phyloP scores from a whole-genome alignment of 139 green algal genomes.

The Chlorella sp. region DNA sequence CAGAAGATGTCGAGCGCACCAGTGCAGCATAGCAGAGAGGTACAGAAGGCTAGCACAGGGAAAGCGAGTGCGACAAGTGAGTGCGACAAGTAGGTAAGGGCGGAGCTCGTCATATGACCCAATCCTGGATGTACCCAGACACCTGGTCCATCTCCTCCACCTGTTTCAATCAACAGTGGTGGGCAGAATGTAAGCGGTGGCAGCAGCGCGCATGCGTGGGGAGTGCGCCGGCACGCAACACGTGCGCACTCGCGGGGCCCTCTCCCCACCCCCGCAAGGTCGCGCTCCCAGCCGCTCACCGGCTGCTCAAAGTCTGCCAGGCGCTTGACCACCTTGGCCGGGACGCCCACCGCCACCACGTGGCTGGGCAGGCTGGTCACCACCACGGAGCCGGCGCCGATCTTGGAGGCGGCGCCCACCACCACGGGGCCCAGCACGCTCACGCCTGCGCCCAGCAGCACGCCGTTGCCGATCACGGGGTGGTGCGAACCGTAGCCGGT shows the following conservation, averaged over 20 bases:
- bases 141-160: not conserved
- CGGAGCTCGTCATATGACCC: not conserved
- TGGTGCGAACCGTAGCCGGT: conserved; percentile 58
- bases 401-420: conserved; percentile 74
- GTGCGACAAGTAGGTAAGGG: too few species aligned
- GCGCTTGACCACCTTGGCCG: conserved; percentile 72
- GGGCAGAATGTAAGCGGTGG: too few species aligned
- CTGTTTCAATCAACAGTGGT: too few species aligned
- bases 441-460: conserved; percentile 84
- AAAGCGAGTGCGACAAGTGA: too few species aligned
- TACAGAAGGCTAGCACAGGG: not conserved
- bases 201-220: not conserved
- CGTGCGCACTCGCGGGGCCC: too few species aligned
- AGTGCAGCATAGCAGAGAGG: too few species aligned
- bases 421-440: conserved; percentile 76
- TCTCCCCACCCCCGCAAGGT: not conserved
- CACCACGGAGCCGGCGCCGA: conserved; percentile 85
- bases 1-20: not conserved
- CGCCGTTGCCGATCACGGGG: conserved; percentile 73
- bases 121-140: not conserved
- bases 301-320: conserved; percentile 3
- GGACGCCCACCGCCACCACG: conserved; percentile 72
- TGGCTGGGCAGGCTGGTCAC: conserved; percentile 72
- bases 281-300: too few species aligned
- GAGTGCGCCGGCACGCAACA: not conserved